Evolutionary conservation across 2,329 filamentous ascomycete genomes (phyloP).

Genomic region (Knufia fluminis): DNA sequence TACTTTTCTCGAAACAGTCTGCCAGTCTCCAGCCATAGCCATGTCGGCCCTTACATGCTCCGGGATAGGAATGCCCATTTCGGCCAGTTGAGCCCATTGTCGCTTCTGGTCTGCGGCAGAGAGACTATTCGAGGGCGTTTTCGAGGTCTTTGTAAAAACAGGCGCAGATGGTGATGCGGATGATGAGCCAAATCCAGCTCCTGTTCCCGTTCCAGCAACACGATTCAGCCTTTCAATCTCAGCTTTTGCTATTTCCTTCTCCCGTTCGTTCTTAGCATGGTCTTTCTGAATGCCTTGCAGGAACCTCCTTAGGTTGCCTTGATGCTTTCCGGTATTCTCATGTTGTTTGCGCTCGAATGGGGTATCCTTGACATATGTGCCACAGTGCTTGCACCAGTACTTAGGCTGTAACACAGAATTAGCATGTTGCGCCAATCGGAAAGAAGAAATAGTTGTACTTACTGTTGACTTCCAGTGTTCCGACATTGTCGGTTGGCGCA

Average conservation of each 20-base stretch:
- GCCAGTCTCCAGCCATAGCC: constrained; percentile 85
- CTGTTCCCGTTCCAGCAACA: constrained; percentile 42
- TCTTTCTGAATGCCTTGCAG: constrained; percentile 78
- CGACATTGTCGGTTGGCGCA: constrained; percentile 53
- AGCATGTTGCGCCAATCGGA: constrained; percentile 12
- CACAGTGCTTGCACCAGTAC: constrained; percentile 98
- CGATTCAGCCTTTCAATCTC: constrained; percentile 83
- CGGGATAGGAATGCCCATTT: constrained; percentile 77
- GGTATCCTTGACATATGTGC: constrained; percentile 81
- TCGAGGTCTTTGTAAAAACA: constrained; percentile 22
- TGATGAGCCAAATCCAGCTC: constrained; percentile 30
- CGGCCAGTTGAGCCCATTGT: constrained; percentile 79
- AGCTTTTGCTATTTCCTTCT: constrained; percentile 70
- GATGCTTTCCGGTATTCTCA: constrained; percentile 76
- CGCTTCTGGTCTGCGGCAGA: constrained; percentile 62
- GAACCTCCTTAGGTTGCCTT: constrained; percentile 77
- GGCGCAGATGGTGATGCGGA: constrained; percentile 25
- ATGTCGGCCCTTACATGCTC: constrained; percentile 68
- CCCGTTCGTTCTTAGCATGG: constrained; percentile 70
- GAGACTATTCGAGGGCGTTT: constrained; percentile 25
- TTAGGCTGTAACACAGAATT: constrained; percentile 49
- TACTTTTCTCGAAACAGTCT: constrained; percentile 49
- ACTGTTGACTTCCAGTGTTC: constrained; percentile 98
- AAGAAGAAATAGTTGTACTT: constrained; percentile 16
- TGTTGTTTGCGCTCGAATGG: constrained; percentile 82